Evolutionary conservation across 23 red algal genomes (phyloP), one percentile per base, ranked within the genome.

Genomic region (Gracilaria domingensis): DNA sequence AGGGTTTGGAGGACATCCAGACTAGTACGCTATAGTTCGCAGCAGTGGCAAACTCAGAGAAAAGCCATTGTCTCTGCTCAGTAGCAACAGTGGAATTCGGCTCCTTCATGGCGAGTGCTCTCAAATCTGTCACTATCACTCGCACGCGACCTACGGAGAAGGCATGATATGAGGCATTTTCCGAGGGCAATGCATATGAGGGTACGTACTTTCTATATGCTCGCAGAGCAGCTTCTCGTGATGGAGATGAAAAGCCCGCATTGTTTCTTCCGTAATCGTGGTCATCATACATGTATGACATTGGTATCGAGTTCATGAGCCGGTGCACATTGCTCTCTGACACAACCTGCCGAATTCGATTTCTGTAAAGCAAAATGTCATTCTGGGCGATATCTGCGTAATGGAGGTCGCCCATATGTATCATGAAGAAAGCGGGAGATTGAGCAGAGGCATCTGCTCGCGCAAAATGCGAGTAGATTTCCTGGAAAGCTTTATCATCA

Each of bases 231-330:
- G 87, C 87, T 55, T 80, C 18, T 26, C 87, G 87, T 40, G 75
- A 81, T 8, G 76, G 57, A 7, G 87, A 91, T 28, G 55, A 61
- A 42, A 69, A 66, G 12, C 36, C 87, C 4, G 87, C 72, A 47
- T 91, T 81, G 40, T 91, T 91, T 40, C 9, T 24, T 61, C 87
- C 87, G 33, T 80, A 91, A 61, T 91, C 87, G 40, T 91, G 87
- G 87, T 91, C 87, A 38, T 91, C 87, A 45, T 91, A 91, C 87
- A 91, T 91, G 87, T 91, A 91, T 29, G 72, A n/a, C 44, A 91
- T 57, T 1, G 62, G 76, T 39, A 82, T 66, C 30, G 73, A 66
- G 61, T 39, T 35, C 51, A 91, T 58, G 0, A 91, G 28, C n/a
- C 44, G 73, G 17, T 80, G 51, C 25, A 69, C 59, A 29, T 30